Evolutionary conservation across 768 basidiomycete species (phyloP).

Genomic region (Leccinum subtestaceum): DNA sequence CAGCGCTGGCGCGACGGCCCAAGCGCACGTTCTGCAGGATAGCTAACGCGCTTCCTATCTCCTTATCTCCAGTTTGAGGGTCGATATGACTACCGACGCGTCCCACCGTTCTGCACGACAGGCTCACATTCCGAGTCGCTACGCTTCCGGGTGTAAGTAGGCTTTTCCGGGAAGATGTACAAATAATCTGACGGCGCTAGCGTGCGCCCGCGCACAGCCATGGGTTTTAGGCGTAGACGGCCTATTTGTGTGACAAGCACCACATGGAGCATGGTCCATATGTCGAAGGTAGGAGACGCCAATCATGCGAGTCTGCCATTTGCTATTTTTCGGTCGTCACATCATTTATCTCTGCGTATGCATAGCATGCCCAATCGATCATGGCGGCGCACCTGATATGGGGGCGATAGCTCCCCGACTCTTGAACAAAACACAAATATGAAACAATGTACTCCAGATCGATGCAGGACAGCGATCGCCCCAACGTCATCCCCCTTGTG

Average conservation of each 20-base stretch:
- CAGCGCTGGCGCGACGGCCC: constrained; percentile 5
- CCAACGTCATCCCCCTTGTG: not conserved
- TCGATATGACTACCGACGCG: not conserved
- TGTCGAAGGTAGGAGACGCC: not conserved
- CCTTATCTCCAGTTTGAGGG: not conserved
- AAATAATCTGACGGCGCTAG: not conserved
- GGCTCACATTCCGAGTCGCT: not conserved
- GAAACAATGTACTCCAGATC: not conserved
- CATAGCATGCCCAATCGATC: not conserved
- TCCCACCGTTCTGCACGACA: not conserved
- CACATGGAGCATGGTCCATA: not conserved
- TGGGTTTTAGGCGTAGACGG: not conserved
- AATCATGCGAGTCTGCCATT: not conserved
- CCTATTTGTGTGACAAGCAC: not conserved
- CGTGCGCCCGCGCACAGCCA: not conserved
- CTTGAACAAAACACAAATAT: not conserved
- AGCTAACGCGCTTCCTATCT: not conserved
- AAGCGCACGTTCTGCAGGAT: constrained; percentile 3
- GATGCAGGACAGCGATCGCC: constrained; percentile 2
- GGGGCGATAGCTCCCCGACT: not conserved
- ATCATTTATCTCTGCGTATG: not conserved
- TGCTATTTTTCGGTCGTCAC: not conserved
- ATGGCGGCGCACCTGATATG: not conserved
- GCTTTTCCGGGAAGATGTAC: not conserved
- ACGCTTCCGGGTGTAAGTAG: not conserved